Base-by-base conservation (phyloP, 441 rosid species). In the Viola pubescens region DNA sequence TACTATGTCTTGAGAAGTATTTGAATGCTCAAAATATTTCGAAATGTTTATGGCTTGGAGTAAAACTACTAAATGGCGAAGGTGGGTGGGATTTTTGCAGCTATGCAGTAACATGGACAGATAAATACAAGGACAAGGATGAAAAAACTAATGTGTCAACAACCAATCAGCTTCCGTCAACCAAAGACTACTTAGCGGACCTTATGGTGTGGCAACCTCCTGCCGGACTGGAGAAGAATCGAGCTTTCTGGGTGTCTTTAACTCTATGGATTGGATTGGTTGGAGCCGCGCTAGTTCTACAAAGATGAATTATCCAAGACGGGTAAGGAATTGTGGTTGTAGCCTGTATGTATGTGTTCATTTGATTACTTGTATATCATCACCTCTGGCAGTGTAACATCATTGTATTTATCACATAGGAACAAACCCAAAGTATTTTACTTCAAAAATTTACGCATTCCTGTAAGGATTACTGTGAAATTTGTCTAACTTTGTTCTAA, bases 31-130 rank as follows among this genome's bases (percentile, higher is more conserved):
- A 26, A 26, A 26, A 26, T 26, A 26, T 26, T 26, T 26, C 34
- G 19, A 26, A 26, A 26, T 26, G 34, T 26, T 26, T 26, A 26
- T 26, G 34, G 34, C 34, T 26, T 26, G 34, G 34, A 26, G 34
- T 26, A 26, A 26, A 26, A 26, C 34, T 26, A 26, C 16, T 5
- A 54, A 54, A 7, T 44, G 56, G 34, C 37, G 37, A 56, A 3
- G 12, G 37, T 4, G 14, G 44, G 3, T 41, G 55, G 48, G 62
- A n/a, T 37, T 47, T 10, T 51, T 72, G 77, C 79, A 89, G 97
- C 78, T 92, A 92, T 73, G 98, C 95, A 37, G 80, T 65, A 68
- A 76, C 94, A 61, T 89, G 98, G 98, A 82, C 72, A 11, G 97
- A 84, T 60, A 89, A 89, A 57, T 59, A 84, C 62, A 82, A 85